These are phyloP conservation scores for Phoenix dactylifera DNA, from an alignment of 176 grass and related monocot genomes.

Conservation along the genomic window DNA sequence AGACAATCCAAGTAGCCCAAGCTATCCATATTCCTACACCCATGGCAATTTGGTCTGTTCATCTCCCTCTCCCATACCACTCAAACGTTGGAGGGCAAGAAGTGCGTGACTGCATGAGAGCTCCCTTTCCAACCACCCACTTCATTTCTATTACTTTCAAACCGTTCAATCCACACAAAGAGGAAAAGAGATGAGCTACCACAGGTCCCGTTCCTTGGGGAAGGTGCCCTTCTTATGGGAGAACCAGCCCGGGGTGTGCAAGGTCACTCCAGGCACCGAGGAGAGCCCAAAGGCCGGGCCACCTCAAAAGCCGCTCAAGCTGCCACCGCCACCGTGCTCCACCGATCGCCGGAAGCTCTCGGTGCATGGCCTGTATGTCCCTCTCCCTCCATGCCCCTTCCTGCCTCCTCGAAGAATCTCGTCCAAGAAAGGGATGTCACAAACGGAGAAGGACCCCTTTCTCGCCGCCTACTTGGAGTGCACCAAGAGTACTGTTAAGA, in stretches of 20 bases:
- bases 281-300: not conserved
- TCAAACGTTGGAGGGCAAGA: too few relatives aligned
- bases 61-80: too few relatives aligned
- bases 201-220: not conserved
- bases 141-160: not conserved
- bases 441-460: conserved; percentile 47
- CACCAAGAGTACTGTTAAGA: conserved; percentile 19
- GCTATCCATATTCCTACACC: too few relatives aligned
- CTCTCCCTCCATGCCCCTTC: conserved; percentile 32
- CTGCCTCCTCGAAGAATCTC: not conserved
- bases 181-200: conserved; percentile 26
- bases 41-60: too few relatives aligned
- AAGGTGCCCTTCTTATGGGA: conserved; percentile 85
- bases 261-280: conserved; percentile 18
- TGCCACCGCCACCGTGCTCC: not conserved
- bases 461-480: conserved; percentile 69
- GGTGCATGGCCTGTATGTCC: conserved; percentile 27
- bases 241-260: conserved; percentile 68
- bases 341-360: not conserved
- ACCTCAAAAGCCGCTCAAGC: not conserved
- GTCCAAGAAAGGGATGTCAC: conserved; percentile 6
- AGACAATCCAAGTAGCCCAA: too few relatives aligned
- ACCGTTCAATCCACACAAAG: not conserved
- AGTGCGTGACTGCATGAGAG: too few relatives aligned
- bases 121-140: too few relatives aligned